A percentile compares a stretch with the other conserved stretches of the same genome.
Conservation (phyloP, 2,329 filamentous ascomycete genomes). For the Pseudogymnoascus destructans region DNA sequence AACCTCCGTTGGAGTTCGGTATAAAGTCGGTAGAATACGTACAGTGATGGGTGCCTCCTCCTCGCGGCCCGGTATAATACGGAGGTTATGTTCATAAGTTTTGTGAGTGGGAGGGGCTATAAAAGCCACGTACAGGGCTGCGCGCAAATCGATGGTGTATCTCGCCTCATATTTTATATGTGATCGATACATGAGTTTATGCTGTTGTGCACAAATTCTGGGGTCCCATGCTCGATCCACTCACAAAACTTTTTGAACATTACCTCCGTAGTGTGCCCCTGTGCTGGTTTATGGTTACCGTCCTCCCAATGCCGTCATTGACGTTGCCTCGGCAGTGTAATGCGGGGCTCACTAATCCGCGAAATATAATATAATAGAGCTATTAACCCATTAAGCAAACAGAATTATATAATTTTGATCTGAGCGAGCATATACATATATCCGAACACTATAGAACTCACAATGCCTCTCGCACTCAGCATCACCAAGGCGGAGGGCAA, state of each 20-base stretch:
- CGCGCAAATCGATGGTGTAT: too few species aligned
- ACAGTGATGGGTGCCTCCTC: background rate
- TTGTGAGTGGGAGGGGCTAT: too few species aligned
- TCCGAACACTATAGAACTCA: constrained; percentile 4
- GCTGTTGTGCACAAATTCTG: too few species aligned
- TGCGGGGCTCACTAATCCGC: background rate
- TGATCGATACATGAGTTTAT: too few species aligned
- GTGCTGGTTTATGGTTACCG: background rate
- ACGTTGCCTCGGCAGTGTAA: background rate
- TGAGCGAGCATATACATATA: background rate
- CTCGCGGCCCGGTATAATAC: background rate
- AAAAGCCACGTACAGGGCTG: too few species aligned
- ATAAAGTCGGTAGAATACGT: background rate
- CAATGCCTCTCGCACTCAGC: constrained; percentile 22
- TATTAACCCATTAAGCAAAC: background rate
- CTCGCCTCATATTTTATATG: too few species aligned
- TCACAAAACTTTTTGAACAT: too few species aligned
- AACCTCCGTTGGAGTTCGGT: background rate
- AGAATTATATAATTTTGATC: background rate
- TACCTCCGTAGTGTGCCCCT: too few species aligned
- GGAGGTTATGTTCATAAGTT: too few species aligned
- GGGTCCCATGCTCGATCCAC: too few species aligned
- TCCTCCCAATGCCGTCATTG: background rate
- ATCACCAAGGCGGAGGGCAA: constrained; percentile 63
- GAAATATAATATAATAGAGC: constrained; percentile 1